These are phyloP conservation scores for Picea glauca DNA, from an alignment of 75 land plant genomes.

Conservation along the genomic window DNA sequence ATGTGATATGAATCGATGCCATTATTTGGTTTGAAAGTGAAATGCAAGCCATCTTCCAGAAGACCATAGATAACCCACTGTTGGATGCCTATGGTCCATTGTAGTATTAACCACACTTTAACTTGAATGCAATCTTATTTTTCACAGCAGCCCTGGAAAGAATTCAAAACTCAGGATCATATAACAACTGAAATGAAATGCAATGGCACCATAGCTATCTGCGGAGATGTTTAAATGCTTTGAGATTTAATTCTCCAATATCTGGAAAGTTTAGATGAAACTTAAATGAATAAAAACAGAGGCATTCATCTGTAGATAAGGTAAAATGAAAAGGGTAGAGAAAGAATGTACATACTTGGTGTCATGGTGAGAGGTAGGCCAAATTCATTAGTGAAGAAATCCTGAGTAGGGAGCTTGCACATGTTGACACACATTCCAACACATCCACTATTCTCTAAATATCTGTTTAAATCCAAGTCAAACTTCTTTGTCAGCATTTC, in stretches of 20 bases:
- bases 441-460: slow-evolving; percentile 95
- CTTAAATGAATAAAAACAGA: background rate
- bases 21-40: no score
- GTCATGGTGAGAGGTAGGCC: slow-evolving; percentile 98
- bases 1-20: no score
- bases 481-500: slow-evolving; percentile 4
- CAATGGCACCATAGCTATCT: background rate
- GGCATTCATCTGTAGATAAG: background rate
- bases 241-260: no score
- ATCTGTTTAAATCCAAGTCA: slow-evolving; percentile 38
- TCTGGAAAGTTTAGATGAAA: no score
- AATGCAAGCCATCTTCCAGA: no score
- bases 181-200: background rate
- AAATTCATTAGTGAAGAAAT: slow-evolving; percentile 98
- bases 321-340: background rate
- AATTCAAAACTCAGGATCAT: no score
- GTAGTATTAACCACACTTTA: no score
- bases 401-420: slow-evolving; percentile 99
- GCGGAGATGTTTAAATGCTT: no score
- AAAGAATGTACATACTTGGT: slow-evolving; percentile 59
- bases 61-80: no score
- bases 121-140: no score
- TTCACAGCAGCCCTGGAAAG: no score
- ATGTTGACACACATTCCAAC: slow-evolving; percentile 99
- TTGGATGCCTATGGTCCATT: no score